Base-by-base conservation (phyloP, 2,329 filamentous ascomycete genomes). In the Ophiostoma montium region DNA sequence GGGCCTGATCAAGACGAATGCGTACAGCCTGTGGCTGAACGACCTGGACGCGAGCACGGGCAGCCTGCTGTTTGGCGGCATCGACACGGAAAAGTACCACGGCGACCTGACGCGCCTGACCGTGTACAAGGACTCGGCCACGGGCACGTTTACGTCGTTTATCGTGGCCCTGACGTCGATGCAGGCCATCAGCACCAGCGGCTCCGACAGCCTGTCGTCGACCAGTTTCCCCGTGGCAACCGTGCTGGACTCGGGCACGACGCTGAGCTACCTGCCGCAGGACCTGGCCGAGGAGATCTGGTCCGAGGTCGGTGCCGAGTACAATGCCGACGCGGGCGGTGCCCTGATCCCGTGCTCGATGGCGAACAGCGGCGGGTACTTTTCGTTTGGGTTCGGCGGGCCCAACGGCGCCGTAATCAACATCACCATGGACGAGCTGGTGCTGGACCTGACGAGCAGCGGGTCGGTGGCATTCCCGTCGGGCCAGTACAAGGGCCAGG, bases 31-130 rank as follows among this genome's bases (percentile, higher is more conserved):
- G 19, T 86, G 81, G 80, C 66, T 78, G 49, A 77, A 78, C 55
- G 74, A 78, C 48, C 61, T 75, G 62, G 69, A 69, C 51, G 64
- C 83, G 0, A 79, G 71, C 52, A 80, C 73, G 1, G 86, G 86
- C 33, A 82, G 69, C 56, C 81, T 90, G 52, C 68, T 90, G 1
- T 92, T 90, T 56, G 86, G 86, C 35, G 86, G 84, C n/a, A 78
- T 89, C 51, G 84, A 90, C 60, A 84, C 77, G 0, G 75, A 72
- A 52, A 89, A 89, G 60, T 92, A 79, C 63, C 61, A 69, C 0
- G 84, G 84, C 44, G 62, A 74, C 2, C 69, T 89, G 31, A 70
- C 71, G 42, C 75, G 71, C 6, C 68, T 88, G 27, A 6, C 80
- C 15, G 69, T 87, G 52, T 67, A 78, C 56, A 61, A 70, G 48